Conservation (phyloP, 441 rosid genomes). For the Erysimum cheiri region DNA sequence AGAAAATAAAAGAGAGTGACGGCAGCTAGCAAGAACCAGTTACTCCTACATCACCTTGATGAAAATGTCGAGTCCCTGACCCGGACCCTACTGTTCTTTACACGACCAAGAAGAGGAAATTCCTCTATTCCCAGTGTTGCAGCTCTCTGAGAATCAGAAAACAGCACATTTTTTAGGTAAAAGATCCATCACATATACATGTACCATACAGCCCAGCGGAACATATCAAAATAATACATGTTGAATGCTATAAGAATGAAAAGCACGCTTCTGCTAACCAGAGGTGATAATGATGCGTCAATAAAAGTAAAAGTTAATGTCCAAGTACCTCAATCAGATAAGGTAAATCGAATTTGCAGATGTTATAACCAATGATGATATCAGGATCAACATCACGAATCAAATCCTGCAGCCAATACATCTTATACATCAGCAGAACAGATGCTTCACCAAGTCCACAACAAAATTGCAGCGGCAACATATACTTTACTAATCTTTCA, state of each 20-base stretch:
- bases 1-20: slow-evolving; percentile 6
- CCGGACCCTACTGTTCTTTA: slow-evolving; percentile 86
- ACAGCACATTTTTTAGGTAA: slow-evolving; percentile 21
- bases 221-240: slow-evolving; percentile 18
- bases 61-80: slow-evolving; percentile 94
- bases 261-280: slow-evolving; percentile 34
- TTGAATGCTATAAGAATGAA: slow-evolving; percentile 18
- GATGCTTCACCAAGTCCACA: slow-evolving; percentile 28
- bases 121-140: slow-evolving; percentile 83
- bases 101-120: slow-evolving; percentile 90
- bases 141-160: slow-evolving; percentile 73
- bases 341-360: slow-evolving; percentile 98
- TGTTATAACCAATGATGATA: slow-evolving; percentile 95
- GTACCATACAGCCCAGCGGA: slow-evolving; percentile 19
- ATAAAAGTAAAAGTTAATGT: slow-evolving; percentile 19
- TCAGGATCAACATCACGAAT: slow-evolving; percentile 95
- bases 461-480: slow-evolving; percentile 31
- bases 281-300: slow-evolving; percentile 27
- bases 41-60: slow-evolving; percentile 66
- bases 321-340: slow-evolving; percentile 91
- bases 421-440: slow-evolving; percentile 36
- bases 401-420: slow-evolving; percentile 71
- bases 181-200: slow-evolving; percentile 17
- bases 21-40: slow-evolving; percentile 25
- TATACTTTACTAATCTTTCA: slow-evolving; percentile 27